Base-by-base conservation (phyloP, 1,284 basidiomycete species). In the Laetiporus sulphureus region DNA sequence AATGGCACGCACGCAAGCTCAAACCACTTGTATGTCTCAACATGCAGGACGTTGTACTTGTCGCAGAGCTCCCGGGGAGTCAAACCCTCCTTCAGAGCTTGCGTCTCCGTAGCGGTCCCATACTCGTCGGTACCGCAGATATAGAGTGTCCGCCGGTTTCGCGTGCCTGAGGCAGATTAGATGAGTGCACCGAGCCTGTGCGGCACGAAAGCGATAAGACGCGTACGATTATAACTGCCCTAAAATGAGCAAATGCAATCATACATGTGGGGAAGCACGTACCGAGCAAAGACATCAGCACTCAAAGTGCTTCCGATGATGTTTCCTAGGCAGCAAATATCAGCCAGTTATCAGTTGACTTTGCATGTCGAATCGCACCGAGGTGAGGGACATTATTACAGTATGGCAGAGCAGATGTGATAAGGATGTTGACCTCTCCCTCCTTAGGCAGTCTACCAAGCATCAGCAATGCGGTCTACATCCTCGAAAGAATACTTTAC, bases 381-480 rank as follows among this genome's bases (percentile, higher is more conserved):
- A 99, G 79, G 72, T 99, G 96, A 19, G 96, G 96, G 12, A 98
- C 95, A 60, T 99, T 99, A 67, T 99, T 99, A 64, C 96, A 98
- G 61, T 95, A 99, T 11, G 96, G 96, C 41, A 99, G 68, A 29
- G 96, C 95, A 45, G 93, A 97, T 7, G 96, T 98, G 60, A 99
- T 84, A 31, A 99, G 72, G 38, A 97, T 69, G 58, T 97, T 97
- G 40, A 71, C 71, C 62, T 92, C 82, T 35, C 92, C 93, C 40
- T 84, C 74, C 61, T 83, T 82, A 3, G 93, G 93, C 39, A 93
- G 68, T 54, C 92, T 95, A 46, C 18, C 18, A 29, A 8, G 31
- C 20, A 24, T 6, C 33, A 16, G 19, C 29, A 10, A 5, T 7
- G 25, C 7, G 25, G 8, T 27, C 13, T 7, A 27, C 8, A 27